Conservation (phyloP, 257 asterid genomes). For the Solanum neorickii region DNA sequence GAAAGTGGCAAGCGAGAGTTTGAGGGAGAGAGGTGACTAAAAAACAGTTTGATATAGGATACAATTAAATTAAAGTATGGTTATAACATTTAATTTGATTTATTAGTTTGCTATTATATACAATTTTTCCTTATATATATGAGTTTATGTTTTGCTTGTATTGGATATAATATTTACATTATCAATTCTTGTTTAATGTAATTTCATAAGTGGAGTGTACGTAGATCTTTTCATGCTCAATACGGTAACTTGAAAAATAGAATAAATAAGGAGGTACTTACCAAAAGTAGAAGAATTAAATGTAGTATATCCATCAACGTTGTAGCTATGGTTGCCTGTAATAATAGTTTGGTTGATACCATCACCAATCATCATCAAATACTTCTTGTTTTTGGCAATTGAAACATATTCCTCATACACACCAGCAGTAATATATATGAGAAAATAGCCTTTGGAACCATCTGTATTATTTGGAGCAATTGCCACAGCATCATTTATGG, state of each 20-base stretch:
- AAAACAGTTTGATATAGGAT: too few species aligned
- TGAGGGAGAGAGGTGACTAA: too few species aligned
- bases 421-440: slow-evolving; percentile 15
- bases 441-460: slow-evolving; percentile 4
- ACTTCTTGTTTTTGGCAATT: slow-evolving; percentile 15
- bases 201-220: not conserved
- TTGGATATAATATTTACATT: not conserved
- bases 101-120: too few species aligned
- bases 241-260: not conserved
- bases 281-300: slow-evolving; percentile 21
- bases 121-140: not conserved
- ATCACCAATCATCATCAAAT: slow-evolving; percentile 4
- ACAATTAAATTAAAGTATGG: too few species aligned
- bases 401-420: slow-evolving; percentile 15
- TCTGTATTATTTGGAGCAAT: slow-evolving; percentile 14
- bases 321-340: slow-evolving; percentile 16
- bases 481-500: slow-evolving; percentile 11
- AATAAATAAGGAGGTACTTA: not conserved
- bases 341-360: slow-evolving; percentile 20
- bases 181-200: not conserved
- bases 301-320: slow-evolving; percentile 17
- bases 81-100: too few species aligned
- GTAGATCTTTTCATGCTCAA: not conserved
- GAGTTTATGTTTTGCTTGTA: not conserved
- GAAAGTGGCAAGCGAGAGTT: too few species aligned